phyloP scores from a whole-genome alignment of 2,329 filamentous ascomycete genomes.

The Emmonsiellopsis sp. region DNA sequence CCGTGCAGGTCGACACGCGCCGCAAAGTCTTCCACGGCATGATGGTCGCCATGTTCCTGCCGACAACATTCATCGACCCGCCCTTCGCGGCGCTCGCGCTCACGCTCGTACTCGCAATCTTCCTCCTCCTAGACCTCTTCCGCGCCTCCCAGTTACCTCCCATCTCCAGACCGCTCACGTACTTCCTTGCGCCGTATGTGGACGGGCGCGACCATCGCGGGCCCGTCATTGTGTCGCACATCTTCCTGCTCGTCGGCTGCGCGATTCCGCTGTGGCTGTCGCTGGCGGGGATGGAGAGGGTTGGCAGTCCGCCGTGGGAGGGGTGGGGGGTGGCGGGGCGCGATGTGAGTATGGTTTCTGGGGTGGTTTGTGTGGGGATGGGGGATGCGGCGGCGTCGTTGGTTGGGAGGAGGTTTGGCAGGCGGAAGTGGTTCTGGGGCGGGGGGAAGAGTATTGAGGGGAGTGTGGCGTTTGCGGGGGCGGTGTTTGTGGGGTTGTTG shows the following conservation, averaged over 20 bases:
- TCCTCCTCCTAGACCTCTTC: constrained; percentile 79
- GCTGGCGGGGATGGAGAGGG: constrained; percentile 58
- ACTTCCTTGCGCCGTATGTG: constrained; percentile 85
- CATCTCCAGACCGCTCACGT: constrained; percentile 71
- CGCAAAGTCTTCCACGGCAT: constrained; percentile 97
- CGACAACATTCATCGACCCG: constrained; percentile 78
- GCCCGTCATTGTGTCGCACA: constrained; percentile 90
- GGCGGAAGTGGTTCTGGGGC: constrained; percentile 89
- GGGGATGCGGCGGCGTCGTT: constrained; percentile 90
- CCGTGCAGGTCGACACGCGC: constrained; percentile 88
- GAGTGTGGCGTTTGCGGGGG: constrained; percentile 65
- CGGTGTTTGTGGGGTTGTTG: constrained; percentile 66
- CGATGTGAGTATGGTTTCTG: constrained; percentile 83
- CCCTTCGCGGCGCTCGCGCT: constrained; percentile 72
- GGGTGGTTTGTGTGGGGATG: constrained; percentile 88
- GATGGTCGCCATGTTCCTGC: constrained; percentile 94
- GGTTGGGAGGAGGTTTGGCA: constrained; percentile 76
- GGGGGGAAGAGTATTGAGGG: constrained; percentile 94
- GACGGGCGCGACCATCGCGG: constrained; percentile 88
- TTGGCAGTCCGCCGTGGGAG: constrained; percentile 44
- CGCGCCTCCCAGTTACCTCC: constrained; percentile 87
- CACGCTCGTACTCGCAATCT: constrained; percentile 68
- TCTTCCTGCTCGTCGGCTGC: constrained; percentile 90
- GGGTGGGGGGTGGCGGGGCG: constrained; percentile 68
- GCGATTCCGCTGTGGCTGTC: constrained; percentile 90